Evolutionary conservation across 208 protist genomes (phyloP).

Genomic region (Leishmania braziliensis): DNA sequence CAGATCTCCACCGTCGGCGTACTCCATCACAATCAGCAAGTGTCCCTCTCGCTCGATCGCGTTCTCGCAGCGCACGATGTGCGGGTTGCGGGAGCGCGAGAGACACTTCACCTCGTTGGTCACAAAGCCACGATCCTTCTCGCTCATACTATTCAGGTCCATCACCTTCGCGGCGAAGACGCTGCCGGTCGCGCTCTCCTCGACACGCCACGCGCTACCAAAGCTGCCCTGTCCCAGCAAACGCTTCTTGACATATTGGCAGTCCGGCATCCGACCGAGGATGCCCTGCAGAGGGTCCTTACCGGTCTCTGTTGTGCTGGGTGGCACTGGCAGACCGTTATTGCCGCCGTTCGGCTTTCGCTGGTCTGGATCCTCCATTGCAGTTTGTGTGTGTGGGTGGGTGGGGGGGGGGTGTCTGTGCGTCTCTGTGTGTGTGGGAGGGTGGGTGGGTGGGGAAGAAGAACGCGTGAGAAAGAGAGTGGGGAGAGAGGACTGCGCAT

Average conservation of each 20-base stretch:
- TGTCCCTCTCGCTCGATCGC: conserved; percentile 65
- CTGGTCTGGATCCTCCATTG: conserved; percentile 28
- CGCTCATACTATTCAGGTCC: conserved; percentile 84
- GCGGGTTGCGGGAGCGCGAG: conserved; percentile 87
- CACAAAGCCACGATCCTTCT: conserved; percentile 91
- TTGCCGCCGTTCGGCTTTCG: conserved; percentile 37
- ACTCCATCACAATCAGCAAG: conserved; percentile 90
- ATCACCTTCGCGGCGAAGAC: conserved; percentile 92
- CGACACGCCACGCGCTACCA: conserved; percentile 88
- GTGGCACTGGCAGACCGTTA: conserved; percentile 65
- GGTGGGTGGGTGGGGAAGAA: not conserved
- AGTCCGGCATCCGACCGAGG: conserved; percentile 61
- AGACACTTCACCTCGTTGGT: conserved; percentile 95
- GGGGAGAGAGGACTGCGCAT: not conserved
- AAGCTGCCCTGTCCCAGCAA: conserved; percentile 93
- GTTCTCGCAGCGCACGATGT: conserved; percentile 88
- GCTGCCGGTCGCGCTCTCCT: conserved; percentile 65
- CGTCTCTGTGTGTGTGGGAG: not conserved
- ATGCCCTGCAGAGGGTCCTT: conserved; percentile 71
- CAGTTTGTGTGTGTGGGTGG: not conserved
- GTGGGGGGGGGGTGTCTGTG: not conserved
- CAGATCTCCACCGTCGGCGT: conserved; percentile 83
- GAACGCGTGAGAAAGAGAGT: not conserved
- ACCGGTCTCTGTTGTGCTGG: conserved; percentile 36
- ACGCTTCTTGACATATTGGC: conserved; percentile 85